These are phyloP conservation scores for Garcia nutans DNA, from an alignment of 345 rosid species.

Conservation along the genomic window DNA sequence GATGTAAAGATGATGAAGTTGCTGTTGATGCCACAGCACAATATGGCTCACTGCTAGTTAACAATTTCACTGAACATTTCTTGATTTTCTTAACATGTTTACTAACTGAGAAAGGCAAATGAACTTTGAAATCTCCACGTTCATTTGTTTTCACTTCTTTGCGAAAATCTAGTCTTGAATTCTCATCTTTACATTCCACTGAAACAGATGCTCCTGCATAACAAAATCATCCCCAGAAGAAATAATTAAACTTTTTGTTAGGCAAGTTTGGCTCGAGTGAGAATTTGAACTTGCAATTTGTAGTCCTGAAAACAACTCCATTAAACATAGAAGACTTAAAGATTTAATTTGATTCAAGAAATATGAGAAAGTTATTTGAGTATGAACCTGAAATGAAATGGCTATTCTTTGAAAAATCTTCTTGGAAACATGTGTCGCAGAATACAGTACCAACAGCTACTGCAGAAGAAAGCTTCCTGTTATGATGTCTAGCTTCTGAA, in stretches of 20 bases:
- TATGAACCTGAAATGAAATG: conserved; percentile 77
- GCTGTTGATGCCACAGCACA: conserved; percentile 76
- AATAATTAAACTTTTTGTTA: neutral
- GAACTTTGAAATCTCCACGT: conserved; percentile 65
- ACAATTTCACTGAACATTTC: conserved; percentile 62
- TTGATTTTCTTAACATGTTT: conserved; percentile 65
- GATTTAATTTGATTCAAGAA: neutral
- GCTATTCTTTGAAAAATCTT: conserved; percentile 47
- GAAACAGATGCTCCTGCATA: conserved; percentile 73
- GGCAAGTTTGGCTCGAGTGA: too few species aligned
- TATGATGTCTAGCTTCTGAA: conserved; percentile 31
- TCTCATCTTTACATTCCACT: conserved; percentile 64
- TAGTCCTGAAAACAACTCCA: too few species aligned
- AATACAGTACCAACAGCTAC: conserved; percentile 80
- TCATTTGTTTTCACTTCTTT: conserved; percentile 64
- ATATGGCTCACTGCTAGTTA: conserved; percentile 67
- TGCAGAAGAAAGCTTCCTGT: conserved; percentile 50
- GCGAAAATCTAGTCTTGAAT: conserved; percentile 42
- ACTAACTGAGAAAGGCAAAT: conserved; percentile 62
- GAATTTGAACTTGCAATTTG: too few species aligned
- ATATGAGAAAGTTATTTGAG: neutral
- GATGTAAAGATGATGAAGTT: conserved; percentile 54
- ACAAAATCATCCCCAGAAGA: neutral
- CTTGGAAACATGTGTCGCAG: conserved; percentile 82
- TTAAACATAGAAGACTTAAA: too few species aligned